A percentile compares a stretch with the other conserved stretches of the same genome.
Evolutionary conservation across 768 basidiomycete genomes (phyloP).

Genomic region (Phaeotremella skinneri): DNA sequence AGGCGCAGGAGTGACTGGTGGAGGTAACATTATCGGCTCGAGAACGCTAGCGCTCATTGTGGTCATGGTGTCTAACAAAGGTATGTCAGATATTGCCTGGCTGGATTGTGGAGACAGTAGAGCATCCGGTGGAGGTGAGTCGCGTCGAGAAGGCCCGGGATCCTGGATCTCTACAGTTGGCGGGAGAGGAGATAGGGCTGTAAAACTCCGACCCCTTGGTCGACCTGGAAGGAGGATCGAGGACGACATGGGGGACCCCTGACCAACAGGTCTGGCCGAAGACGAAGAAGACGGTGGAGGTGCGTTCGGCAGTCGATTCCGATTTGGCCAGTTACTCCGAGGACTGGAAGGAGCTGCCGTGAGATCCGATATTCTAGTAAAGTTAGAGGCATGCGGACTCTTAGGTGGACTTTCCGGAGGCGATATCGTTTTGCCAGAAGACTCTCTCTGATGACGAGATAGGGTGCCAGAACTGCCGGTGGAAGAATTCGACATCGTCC

Average conservation of each 20-base stretch:
- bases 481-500: conserved; percentile 33
- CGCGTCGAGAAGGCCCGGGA: background rate
- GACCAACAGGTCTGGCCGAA: conserved; percentile 6
- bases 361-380: background rate
- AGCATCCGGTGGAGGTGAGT: background rate
- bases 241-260: conserved; percentile 20
- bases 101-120: background rate
- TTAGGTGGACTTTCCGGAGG: conserved; percentile 16
- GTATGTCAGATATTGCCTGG: background rate
- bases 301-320: background rate
- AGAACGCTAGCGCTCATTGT: background rate
- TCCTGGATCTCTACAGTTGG: background rate
- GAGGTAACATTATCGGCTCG: background rate
- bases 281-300: background rate
- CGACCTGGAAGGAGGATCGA: conserved; percentile 8
- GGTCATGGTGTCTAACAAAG: background rate
- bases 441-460: background rate
- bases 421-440: background rate
- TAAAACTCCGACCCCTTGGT: conserved; percentile 27
- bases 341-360: conserved; percentile 7
- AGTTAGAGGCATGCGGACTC: conserved; percentile 6
- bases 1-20: background rate
- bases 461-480: conserved; percentile 1
- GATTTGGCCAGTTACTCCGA: background rate
- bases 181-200: background rate